Conservation (phyloP, 306 rosid genomes). For the Cicer arietinum region DNA sequence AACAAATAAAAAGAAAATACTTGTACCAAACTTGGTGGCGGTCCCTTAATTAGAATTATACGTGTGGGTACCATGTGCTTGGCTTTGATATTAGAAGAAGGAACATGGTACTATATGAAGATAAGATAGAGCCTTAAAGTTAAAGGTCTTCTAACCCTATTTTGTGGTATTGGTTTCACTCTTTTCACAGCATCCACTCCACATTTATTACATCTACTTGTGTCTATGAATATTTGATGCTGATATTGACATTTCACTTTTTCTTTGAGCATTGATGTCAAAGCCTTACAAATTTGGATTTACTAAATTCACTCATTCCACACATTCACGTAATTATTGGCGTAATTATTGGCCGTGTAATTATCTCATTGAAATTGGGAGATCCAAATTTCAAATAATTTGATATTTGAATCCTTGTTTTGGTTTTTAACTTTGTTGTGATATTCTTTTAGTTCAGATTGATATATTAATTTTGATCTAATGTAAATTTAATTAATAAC, state of each 20-base stretch:
- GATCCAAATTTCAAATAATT: no score
- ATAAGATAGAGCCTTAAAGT: conserved; percentile 41
- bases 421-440: no score
- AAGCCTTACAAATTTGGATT: not conserved
- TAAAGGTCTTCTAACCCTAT: conserved; percentile 32
- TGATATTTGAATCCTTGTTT: no score
- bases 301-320: no score
- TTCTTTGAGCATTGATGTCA: conserved; percentile 22
- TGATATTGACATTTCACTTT: conserved; percentile 39
- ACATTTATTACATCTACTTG: conserved; percentile 40
- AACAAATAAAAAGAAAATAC: conserved; percentile 32
- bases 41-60: conserved; percentile 56
- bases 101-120: conserved; percentile 40
- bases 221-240: conserved; percentile 28
- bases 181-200: conserved; percentile 38
- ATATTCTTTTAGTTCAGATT: no score
- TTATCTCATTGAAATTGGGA: no score
- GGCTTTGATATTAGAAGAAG: conserved; percentile 33
- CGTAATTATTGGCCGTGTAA: no score
- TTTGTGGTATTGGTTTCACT: conserved; percentile 47
- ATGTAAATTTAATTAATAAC: no score
- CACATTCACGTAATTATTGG: no score
- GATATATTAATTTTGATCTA: fast-evolving
- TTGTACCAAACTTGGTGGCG: conserved; percentile 54
- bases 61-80: conserved; percentile 53